Evolutionary conservation across 2,329 filamentous ascomycete species (phyloP), one percentile per base, ranked within the genome.

Genomic region (Cordyceps cicadae): DNA sequence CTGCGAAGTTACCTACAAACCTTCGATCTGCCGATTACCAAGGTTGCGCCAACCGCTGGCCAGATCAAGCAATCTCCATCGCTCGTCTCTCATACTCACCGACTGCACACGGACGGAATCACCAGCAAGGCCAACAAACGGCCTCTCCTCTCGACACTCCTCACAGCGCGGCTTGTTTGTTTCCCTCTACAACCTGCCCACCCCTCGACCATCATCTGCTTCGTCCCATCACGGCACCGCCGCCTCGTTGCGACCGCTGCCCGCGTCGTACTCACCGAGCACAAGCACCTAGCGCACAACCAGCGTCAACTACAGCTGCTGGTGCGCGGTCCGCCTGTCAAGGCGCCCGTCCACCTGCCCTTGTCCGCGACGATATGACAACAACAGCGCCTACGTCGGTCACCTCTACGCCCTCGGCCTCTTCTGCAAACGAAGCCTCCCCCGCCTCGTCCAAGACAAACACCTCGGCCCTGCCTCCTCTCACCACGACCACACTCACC

Each of bases 321-420:
- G 59, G 59, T 55, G 59, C 46, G 53, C 59, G 59, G 59, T 46
- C 46, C 45, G 59, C 53, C 59, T 51, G 52, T 56, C 46, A 55
- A 56, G 52, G 53, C 59, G 52, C 52, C 53, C 59, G 59, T 56
- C 39, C 59, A 51, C 52, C 51, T 46, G 37, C 34, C 45, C 24
- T 45, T 15, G 26, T n/a, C 52, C 46, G 37, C 26, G 37, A 45
- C 46, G 67, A 67, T 65, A 72, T 72, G 69, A 72, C 69, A 65
- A 71, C 68, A 66, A 77, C 78, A 67, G 76, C 80, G 68, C 77
- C 82, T 70, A 81, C 85, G 79, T 82, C 82, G 69, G 76, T 81
- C 66, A 77, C 78, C 64, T 80, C 82, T 66, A 81, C 81, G 66
- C 76, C 81, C 67, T 75, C 79, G 66, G 76, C 79, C 41, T 83